Conservation (phyloP, 331 rosid species). For the Malus hybrid region DNA sequence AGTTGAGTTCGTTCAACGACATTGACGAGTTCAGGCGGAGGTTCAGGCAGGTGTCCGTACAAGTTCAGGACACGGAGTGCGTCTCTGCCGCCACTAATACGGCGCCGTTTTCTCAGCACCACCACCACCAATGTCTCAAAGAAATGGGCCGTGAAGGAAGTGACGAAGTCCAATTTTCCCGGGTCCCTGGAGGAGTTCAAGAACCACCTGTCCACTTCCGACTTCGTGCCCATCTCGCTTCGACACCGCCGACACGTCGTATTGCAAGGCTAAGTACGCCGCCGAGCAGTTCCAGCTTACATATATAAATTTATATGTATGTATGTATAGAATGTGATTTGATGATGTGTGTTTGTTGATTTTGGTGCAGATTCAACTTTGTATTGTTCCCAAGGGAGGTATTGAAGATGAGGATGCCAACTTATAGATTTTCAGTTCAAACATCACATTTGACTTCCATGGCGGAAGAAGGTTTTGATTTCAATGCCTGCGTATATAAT, state of each 20-base stretch:
- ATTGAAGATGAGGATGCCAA: too few relatives aligned
- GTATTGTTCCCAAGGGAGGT: slow-evolving; percentile 83
- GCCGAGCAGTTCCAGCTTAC: slow-evolving; percentile 60
- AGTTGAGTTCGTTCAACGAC: slow-evolving; percentile 8
- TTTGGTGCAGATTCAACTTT: slow-evolving; percentile 69
- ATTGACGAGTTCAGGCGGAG: slow-evolving; percentile 32
- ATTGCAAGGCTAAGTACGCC: slow-evolving; percentile 55
- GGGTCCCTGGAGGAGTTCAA: slow-evolving; percentile 48
- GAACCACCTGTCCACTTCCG: slow-evolving; percentile 40
- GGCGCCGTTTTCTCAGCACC: slow-evolving; percentile 34
- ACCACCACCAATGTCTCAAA: slow-evolving; percentile 6
- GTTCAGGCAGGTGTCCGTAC: slow-evolving; percentile 43
- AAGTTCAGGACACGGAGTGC: slow-evolving; percentile 69
- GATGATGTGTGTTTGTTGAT: not conserved
- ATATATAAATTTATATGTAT: too few relatives aligned
- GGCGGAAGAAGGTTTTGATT: too few relatives aligned
- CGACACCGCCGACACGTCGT: slow-evolving; percentile 57
- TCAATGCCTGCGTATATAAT: too few relatives aligned
- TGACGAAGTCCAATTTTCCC: slow-evolving; percentile 50
- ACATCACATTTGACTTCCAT: too few relatives aligned
- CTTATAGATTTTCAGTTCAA: too few relatives aligned
- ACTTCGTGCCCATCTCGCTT: slow-evolving; percentile 65
- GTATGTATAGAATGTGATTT: not conserved
- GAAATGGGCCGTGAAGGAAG: slow-evolving; percentile 66
- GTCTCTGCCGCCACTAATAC: slow-evolving; percentile 19